Base-by-base conservation (phyloP, 257 asterid species). In the Jaltomata sinuosa region DNA sequence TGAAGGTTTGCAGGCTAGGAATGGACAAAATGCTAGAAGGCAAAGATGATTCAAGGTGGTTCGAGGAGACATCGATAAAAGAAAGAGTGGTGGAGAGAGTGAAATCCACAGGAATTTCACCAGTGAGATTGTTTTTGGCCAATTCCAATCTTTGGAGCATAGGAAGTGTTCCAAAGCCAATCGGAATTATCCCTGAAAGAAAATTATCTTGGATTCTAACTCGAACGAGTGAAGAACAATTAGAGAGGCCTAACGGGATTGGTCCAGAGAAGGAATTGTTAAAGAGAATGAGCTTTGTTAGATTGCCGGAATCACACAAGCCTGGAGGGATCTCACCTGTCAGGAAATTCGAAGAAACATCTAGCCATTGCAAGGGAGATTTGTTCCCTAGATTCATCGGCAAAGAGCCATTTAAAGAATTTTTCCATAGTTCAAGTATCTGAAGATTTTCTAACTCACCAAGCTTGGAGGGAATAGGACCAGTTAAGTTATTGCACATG, bases 251-350 rank as follows among this genome's bases (percentile, higher is more conserved):
- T 32, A 54, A 47, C 25, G 98, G 98, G 29, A 94, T 90, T 3
- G 89, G 82, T 59, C 97, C 97, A 2, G 97, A 86, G 84, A 94
- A 90, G 19, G 93, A 91, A 92, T 93, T 94, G 72, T 93, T 91
- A 86, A 93, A 92, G 21, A 94, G 94, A 10, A 94, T 93, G 87
- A 94, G 95, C 59, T 93, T 93, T 25, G 94, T 94, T 84, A 94
- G 93, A 65, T 90, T 91, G 53, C 94, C 93, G 25, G 86, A 83
- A 18, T 84, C 88, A 55, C 97, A 92, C 82, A 94, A 53, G 32
- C 92, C 90, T 64, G 89, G 78, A 10, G 98, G 98, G 69, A 94
- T 87, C 85, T 91, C 92, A 57, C 97, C 97, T 3, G 91, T 84
- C 27, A 94, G 54, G 31, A 82, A 82, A 72, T 94, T 94, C n/a